Evolutionary conservation across 805 yeast species (phyloP).

Genomic region (Grigorovia transvaalensis): DNA sequence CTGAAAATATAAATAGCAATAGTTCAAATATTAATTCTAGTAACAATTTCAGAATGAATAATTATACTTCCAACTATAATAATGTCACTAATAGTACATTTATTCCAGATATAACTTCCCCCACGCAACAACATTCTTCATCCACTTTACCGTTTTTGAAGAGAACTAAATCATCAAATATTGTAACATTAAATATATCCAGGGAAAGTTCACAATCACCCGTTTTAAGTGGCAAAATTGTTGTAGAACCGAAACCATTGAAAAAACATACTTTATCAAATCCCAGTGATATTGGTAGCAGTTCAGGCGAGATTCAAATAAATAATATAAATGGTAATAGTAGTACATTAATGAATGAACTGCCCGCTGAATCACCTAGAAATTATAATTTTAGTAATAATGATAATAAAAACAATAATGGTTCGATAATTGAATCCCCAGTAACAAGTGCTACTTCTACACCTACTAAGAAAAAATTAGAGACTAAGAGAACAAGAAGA

Average conservation of each 20-base stretch:
- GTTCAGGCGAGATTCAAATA: not conserved
- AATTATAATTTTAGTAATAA: not conserved
- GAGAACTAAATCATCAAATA: conserved; percentile 25
- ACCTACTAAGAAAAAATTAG: conserved; percentile 1
- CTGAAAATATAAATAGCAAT: not conserved
- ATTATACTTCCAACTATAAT: not conserved
- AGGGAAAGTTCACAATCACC: conserved; percentile 27
- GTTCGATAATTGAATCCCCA: not conserved
- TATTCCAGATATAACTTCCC: not conserved
- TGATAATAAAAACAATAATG: not conserved
- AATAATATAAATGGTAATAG: not conserved
- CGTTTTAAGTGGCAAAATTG: conserved; percentile 6
- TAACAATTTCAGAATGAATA: not conserved
- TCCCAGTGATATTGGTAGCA: conserved; percentile 7
- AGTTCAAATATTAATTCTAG: conserved; percentile 6
- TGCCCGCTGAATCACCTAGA: not conserved
- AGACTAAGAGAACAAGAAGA: not conserved
- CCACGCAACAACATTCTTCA: conserved; percentile 1
- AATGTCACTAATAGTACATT: not conserved
- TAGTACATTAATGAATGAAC: not conserved
- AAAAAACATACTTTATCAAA: conserved; percentile 6
- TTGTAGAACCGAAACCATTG: not conserved
- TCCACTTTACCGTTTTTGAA: conserved; percentile 23
- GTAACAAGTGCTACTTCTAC: not conserved
- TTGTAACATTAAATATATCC: conserved; percentile 26